Conservation (phyloP, 2,329 filamentous ascomycete species). For the Xylariaceae sp. region DNA sequence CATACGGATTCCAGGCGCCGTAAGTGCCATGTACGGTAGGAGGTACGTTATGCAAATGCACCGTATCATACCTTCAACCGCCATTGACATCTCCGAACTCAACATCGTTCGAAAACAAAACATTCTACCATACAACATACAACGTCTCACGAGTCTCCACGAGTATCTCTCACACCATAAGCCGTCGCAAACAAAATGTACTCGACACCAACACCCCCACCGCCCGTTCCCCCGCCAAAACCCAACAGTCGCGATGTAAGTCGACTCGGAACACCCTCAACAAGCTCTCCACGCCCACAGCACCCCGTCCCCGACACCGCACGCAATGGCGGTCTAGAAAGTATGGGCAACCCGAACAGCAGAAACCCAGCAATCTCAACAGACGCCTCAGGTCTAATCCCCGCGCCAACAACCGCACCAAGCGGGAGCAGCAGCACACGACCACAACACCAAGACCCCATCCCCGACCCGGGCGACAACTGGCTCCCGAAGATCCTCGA, state of each 20-base stretch:
- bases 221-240: conserved; percentile 68
- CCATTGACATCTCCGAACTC: neutral
- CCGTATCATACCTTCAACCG: neutral
- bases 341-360: conserved; percentile 23
- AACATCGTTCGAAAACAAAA: neutral
- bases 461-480: conserved; percentile 58
- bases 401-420: conserved; percentile 18
- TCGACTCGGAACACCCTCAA: conserved; percentile 59
- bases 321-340: conserved; percentile 18
- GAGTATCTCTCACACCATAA: neutral
- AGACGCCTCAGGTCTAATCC: conserved; percentile 32
- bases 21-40: too few species aligned
- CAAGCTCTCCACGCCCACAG: conserved; percentile 41
- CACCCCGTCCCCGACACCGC: conserved; percentile 34
- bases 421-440: neutral
- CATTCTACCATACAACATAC: too few species aligned
- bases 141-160: too few species aligned
- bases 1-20: neutral
- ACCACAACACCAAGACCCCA: conserved; percentile 27
- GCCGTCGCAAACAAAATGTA: conserved; percentile 12
- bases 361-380: conserved; percentile 19
- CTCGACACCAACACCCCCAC: conserved; percentile 46
- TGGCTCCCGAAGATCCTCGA: conserved; percentile 75
- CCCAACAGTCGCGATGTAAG: conserved; percentile 64
- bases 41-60: neutral